Conservation (phyloP, 257 asterid genomes). For the Solanum megistacrolobum region DNA sequence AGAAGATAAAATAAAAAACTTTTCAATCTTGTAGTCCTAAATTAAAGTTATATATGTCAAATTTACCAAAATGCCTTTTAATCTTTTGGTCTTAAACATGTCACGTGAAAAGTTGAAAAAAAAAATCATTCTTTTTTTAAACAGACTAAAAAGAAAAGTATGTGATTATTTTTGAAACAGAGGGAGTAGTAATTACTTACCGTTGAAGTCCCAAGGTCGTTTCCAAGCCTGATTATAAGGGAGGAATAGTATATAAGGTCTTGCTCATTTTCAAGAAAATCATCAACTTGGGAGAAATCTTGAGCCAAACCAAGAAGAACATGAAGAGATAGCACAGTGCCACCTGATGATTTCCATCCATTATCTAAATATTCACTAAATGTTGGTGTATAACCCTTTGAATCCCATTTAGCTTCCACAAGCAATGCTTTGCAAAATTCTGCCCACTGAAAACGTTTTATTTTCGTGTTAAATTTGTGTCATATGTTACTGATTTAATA, state of each 20-base stretch:
- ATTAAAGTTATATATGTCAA: too few species aligned
- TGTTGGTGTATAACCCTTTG: constrained; percentile 32
- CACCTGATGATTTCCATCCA: constrained; percentile 45
- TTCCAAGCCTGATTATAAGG: constrained; percentile 46
- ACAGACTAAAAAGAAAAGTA: background rate
- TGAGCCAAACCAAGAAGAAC: constrained; percentile 24
- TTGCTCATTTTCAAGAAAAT: constrained; percentile 9
- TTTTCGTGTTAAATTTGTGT: background rate
- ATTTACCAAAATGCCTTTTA: too few species aligned
- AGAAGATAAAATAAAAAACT: too few species aligned
- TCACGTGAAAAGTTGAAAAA: too few species aligned
- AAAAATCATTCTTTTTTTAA: too few species aligned
- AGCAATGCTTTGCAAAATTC: constrained; percentile 45
- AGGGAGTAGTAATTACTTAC: constrained; percentile 11
- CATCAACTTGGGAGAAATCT: background rate
- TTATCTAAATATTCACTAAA: constrained; percentile 38
- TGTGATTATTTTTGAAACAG: too few species aligned
- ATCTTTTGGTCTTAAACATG: too few species aligned
- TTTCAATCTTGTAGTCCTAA: too few species aligned
- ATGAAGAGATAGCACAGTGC: constrained; percentile 39
- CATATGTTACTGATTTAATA: background rate
- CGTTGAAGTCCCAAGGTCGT: constrained; percentile 45
- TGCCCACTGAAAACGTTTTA: constrained; percentile 30
- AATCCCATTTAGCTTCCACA: constrained; percentile 51
- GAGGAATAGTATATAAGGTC: constrained; percentile 28